Evolutionary conservation across 371 early-diverging fungal species (phyloP), one percentile per base, ranked within the genome.

Genomic region (Mortierella sp.): DNA sequence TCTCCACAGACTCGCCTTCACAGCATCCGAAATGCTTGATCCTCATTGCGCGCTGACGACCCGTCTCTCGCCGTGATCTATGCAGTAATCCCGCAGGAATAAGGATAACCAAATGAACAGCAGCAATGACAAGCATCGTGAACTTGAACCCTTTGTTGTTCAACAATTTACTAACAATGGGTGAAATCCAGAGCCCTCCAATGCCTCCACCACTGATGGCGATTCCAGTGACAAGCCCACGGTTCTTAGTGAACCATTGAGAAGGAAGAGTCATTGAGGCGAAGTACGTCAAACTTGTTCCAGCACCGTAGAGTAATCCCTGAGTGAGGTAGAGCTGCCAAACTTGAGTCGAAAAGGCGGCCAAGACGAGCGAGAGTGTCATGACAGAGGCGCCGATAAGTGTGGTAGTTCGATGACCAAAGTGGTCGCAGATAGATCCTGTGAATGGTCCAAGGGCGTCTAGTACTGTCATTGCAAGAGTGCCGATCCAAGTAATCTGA

Each of bases 191-290:
- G 9, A 96, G 89, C 0, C 96, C 96, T 34, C 96, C 97, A 44
- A 96, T 81, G 8, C 97, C 97, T 11, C 93, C 91, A 5, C 97
- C 97, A 76, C 95, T 90, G 38, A 93, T 91, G 54, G 94, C 93
- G 1, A 97, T 82, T 3, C 97, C 97, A 11, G 93, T 90, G 13
- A 95, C 96, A 60, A 97, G 78, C 0, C 95, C 95, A n/a, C 96
- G 91, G 47, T 90, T 84, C 48, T 90, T 90, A 26, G 76, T 76
- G 83, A 97, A 97, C 96, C 95, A 97, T 82, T 95, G 97, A 1
- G 95, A 85, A 0, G 95, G 91, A 4, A 95, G 87, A 16, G 90
- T 76, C 19, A 92, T 77, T 16, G 93, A 91, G 3, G 95, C 91
- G 34, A 93, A 91, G 81, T 92, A 95, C 6, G 89, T 84, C 75